Base-by-base conservation (phyloP, 2,329 filamentous ascomycete genomes). In the Nemania abortiva region DNA sequence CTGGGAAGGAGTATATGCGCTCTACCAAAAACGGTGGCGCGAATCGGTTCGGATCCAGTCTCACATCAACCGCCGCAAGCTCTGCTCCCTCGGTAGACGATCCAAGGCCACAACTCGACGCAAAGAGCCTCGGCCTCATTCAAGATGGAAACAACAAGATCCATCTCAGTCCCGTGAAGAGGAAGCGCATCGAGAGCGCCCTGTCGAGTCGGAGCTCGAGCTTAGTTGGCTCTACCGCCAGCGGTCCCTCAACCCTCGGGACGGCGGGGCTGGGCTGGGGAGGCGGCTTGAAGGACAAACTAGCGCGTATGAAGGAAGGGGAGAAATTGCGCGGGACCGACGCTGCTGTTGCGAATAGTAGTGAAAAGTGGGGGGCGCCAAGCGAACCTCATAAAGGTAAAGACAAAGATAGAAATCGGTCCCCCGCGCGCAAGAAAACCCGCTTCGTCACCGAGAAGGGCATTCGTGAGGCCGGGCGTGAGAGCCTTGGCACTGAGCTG, bases 371-470 rank as follows among this genome's bases (percentile, higher is more conserved):
- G n/a, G 59, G 22, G 7, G 47, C n/a, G 1, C 31, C 45, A 0
- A 22, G 58, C 39, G 65, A 45, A 6, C 37, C 11, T n/a, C n/a
- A n/a, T n/a, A n/a, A n/a, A 10, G 13, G 37, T 15, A 5, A 9
- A 34, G n/a, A 24, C 9, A 65, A 50, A 49, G 62, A 61, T 22
- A 39, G 77, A 74, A 79, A 59, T 78, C 69, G 71, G 72, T 85
- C 76, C 76, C 88, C 88, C 0, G 85, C 89, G 37, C 84, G 87
- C 73, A 91, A 93, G 81, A 93, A 93, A 84, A 94, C 92, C 60
- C 85, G 92, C n/a, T 94, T 95, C 76, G 87, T 94, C 49, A 93
- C 92, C 29, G 89, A 90, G 50, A 92, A 91, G 78, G 92, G 92
- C 0, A 94, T 95, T 70, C 87, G 89, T 63, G 91, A 93, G 79